Evolutionary conservation across 1,284 basidiomycete genomes (phyloP).

Genomic region (Meira miltonrushii): DNA sequence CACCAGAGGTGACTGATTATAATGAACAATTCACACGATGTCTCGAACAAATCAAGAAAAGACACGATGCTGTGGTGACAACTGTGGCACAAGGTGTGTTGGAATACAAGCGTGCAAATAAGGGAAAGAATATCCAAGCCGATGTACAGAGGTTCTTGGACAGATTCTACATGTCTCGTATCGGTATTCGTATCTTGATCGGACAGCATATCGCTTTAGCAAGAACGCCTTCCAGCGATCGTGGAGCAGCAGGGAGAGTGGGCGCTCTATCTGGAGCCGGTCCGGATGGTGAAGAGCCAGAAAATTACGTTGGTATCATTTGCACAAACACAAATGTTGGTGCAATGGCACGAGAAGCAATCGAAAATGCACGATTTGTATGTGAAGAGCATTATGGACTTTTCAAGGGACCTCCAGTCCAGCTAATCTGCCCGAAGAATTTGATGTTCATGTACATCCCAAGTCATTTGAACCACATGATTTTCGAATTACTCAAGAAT

Average conservation of each 20-base stretch:
- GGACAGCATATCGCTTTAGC: conserved; percentile 52
- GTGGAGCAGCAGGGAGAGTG: conserved; percentile 10
- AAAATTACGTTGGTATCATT: conserved; percentile 94
- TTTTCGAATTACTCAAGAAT: conserved; percentile 98
- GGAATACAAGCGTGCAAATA: conserved; percentile 60
- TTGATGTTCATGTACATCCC: conserved; percentile 93
- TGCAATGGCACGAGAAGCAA: conserved; percentile 71
- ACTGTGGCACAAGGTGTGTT: conserved; percentile 69
- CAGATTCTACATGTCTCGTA: conserved; percentile 93
- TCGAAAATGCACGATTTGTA: conserved; percentile 95
- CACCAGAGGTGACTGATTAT: conserved; percentile 88
- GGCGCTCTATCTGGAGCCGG: conserved; percentile 15
- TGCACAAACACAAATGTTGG: conserved; percentile 71
- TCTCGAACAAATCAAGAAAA: conserved; percentile 82
- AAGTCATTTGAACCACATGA: conserved; percentile 80
- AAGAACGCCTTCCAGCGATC: conserved; percentile 13
- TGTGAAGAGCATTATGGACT: conserved; percentile 87
- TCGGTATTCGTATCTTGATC: conserved; percentile 58
- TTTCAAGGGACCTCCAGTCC: conserved; percentile 92
- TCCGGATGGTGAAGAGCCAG: conserved; percentile 27
- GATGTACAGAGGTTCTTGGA: conserved; percentile 95
- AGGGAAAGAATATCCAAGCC: conserved; percentile 61
- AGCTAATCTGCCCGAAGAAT: conserved; percentile 85
- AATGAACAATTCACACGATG: conserved; percentile 84
- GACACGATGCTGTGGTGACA: conserved; percentile 96